A percentile compares a stretch with the other conserved stretches of the same genome.
phyloP scores from a whole-genome alignment of 2,329 filamentous ascomycete species.

The Ophiobolus disseminans region DNA sequence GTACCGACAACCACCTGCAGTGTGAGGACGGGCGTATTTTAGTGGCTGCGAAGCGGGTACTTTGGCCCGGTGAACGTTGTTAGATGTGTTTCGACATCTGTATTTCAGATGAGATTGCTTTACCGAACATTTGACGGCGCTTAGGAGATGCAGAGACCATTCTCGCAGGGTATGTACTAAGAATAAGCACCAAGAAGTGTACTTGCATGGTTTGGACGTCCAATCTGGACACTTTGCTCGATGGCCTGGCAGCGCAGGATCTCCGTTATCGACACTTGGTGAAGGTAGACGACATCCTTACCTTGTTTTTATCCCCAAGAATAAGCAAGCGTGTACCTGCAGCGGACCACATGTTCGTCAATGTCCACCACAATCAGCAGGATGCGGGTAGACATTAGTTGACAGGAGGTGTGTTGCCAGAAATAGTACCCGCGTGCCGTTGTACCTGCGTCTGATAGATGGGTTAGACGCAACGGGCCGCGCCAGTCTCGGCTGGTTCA shows the following conservation, averaged over 20 bases:
- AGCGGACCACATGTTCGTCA: conserved; percentile 4
- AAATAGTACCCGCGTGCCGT: conserved; percentile 21
- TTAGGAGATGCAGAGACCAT: neutral
- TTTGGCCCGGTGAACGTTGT: neutral
- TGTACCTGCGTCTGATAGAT: conserved; percentile 29
- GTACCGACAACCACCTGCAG: neutral
- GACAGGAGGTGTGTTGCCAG: conserved; percentile 15
- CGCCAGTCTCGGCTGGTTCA: conserved; percentile 4
- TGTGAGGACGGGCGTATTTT: neutral
- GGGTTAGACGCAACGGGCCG: conserved; percentile 17
- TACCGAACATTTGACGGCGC: neutral
- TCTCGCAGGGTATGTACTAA: conserved; percentile 9
- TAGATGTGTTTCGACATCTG: no score
- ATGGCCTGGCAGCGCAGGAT: no score
- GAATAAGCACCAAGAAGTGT: conserved; percentile 20
- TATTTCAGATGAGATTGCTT: no score
- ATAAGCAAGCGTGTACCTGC: no score
- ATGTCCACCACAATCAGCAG: neutral
- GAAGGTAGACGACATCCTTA: no score
- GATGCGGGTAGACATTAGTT: neutral
- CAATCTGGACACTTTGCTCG: no score
- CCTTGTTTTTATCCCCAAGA: no score
- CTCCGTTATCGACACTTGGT: no score
- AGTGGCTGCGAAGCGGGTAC: no score
- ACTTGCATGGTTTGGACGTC: no score